Conservation (phyloP, 441 rosid genomes). For the Daphne laureola region DNA sequence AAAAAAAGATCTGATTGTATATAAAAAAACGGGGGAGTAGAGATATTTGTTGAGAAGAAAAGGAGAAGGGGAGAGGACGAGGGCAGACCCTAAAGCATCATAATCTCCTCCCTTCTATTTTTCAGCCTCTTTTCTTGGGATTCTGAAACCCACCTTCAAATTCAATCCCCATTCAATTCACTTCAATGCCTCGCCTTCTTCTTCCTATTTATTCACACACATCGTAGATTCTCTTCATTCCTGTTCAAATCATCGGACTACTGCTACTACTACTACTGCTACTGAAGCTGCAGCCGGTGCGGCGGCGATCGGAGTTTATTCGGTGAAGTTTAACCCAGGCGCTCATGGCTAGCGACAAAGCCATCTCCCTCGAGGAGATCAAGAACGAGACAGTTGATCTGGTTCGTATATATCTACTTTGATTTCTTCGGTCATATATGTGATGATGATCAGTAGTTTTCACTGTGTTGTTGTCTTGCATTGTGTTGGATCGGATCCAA, state of each 20-base stretch:
- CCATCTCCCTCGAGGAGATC: constrained; percentile 40
- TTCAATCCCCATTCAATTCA: constrained; percentile 14
- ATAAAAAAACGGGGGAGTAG: no score
- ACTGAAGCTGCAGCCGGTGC: no score
- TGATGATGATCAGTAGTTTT: not conserved
- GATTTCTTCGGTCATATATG: not conserved
- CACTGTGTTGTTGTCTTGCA: not conserved
- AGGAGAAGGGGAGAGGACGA: not conserved
- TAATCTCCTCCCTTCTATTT: not conserved
- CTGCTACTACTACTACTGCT: no score
- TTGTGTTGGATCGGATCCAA: not conserved
- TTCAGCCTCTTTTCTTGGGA: constrained; percentile 18
- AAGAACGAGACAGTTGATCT: constrained; percentile 59
- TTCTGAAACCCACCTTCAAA: constrained; percentile 17
- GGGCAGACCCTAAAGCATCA: not conserved
- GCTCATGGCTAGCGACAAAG: constrained; percentile 15
- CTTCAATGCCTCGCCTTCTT: not conserved
- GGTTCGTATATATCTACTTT: constrained; percentile 20
- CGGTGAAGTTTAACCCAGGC: no score
- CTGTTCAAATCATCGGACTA: not conserved
- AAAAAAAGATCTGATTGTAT: no score
- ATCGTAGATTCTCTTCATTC: no score
- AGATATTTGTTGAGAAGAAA: not conserved
- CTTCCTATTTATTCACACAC: not conserved
- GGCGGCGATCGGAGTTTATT: no score